Conservation (phyloP, 805 yeast genomes). For the Komagataella phaffii region DNA sequence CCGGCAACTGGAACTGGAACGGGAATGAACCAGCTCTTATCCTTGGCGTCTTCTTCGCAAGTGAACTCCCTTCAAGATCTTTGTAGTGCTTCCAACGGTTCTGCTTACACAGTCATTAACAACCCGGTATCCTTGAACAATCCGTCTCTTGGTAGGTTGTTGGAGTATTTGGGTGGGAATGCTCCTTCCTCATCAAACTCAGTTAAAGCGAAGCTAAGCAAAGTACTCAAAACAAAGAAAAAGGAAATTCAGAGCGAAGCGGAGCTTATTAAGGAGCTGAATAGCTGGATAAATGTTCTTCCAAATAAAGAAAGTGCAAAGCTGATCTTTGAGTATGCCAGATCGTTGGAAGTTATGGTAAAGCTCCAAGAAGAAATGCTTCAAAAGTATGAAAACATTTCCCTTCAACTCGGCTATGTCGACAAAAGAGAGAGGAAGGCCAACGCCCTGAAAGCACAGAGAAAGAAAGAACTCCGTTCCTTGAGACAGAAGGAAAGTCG, state of each 20-base stretch:
- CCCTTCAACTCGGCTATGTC: constrained; percentile 28
- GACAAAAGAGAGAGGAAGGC: constrained; percentile 36
- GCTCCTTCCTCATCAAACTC: constrained; percentile 13
- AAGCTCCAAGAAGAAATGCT: constrained; percentile 20
- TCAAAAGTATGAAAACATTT: constrained; percentile 29
- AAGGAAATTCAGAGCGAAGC: constrained; percentile 21
- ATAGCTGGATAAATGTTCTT: constrained; percentile 26
- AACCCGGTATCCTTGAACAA: not conserved
- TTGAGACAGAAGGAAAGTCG: constrained; percentile 29
- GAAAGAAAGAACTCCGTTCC: constrained; percentile 22
- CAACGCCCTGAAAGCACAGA: constrained; percentile 21
- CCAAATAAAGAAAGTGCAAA: constrained; percentile 24
- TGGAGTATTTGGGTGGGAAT: constrained; percentile 1
- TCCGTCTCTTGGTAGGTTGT: not conserved
- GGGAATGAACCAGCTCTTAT: not conserved
- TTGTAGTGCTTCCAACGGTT: not conserved
- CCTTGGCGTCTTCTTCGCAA: not conserved
- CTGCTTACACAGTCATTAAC: not conserved
- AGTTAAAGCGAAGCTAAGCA: constrained; percentile 20
- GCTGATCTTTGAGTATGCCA: constrained; percentile 25
- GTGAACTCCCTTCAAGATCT: not conserved
- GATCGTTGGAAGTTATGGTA: constrained; percentile 23
- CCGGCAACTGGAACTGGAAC: not conserved
- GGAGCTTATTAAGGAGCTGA: constrained; percentile 25
- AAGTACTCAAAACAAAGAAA: constrained; percentile 24